Evolutionary conservation across 1,284 basidiomycete genomes (phyloP).

Genomic region (Xerocomus nothofagi): DNA sequence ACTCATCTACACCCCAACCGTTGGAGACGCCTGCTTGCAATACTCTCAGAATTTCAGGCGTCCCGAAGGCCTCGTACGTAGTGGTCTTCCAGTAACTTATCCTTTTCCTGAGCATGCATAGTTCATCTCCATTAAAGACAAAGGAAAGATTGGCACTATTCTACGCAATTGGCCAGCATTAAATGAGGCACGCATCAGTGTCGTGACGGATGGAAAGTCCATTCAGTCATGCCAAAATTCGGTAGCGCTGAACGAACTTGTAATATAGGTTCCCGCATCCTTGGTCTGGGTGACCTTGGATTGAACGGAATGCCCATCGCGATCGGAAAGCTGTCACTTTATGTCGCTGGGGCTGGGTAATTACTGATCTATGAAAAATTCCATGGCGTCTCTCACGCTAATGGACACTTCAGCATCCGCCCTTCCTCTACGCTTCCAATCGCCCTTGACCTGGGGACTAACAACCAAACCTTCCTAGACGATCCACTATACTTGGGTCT

Average conservation of each 20-base stretch:
- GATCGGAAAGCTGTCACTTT: slow-evolving; percentile 91
- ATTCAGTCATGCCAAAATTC: neutral
- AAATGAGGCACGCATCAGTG: slow-evolving; percentile 76
- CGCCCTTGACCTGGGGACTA: slow-evolving; percentile 84
- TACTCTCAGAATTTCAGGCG: slow-evolving; percentile 81
- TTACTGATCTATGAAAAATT: slow-evolving; percentile 15
- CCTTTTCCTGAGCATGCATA: slow-evolving; percentile 26
- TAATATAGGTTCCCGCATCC: slow-evolving; percentile 80
- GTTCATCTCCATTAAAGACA: slow-evolving; percentile 88
- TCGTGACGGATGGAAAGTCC: slow-evolving; percentile 80
- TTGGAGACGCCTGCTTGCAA: slow-evolving; percentile 89
- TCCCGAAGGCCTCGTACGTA: slow-evolving; percentile 73
- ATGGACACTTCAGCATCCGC: slow-evolving; percentile 60
- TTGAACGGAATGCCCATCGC: slow-evolving; percentile 91
- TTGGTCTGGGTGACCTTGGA: slow-evolving; percentile 90
- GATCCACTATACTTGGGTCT: slow-evolving; percentile 92
- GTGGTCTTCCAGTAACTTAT: neutral
- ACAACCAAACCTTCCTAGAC: slow-evolving; percentile 78
- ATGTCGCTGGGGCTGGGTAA: slow-evolving; percentile 85
- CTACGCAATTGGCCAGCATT: slow-evolving; percentile 76
- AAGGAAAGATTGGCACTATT: slow-evolving; percentile 72
- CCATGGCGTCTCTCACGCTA: neutral
- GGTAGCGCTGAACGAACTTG: slow-evolving; percentile 1
- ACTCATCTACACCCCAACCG: slow-evolving; percentile 89
- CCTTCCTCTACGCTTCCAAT: slow-evolving; percentile 87